phyloP scores from a whole-genome alignment of 139 green algal genomes.

The Dunaliella primolecta region DNA sequence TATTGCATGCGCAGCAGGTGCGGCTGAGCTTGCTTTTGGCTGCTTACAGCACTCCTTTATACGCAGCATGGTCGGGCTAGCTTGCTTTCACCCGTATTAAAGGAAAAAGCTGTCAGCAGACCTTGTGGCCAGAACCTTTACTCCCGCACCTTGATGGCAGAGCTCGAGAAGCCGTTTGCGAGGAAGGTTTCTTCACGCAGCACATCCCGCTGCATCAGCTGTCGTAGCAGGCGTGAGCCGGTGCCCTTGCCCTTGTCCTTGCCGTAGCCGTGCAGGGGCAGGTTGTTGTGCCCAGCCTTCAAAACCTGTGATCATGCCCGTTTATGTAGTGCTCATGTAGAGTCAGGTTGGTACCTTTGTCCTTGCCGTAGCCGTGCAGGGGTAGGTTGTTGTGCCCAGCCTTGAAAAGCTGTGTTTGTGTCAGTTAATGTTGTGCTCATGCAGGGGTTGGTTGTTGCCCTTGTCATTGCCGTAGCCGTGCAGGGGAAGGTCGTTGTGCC shows the following conservation, averaged over 20 bases:
- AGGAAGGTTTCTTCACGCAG: slow-evolving; percentile 39
- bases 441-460: slow-evolving; percentile 6
- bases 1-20: too few relatives aligned
- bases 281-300: slow-evolving; percentile 14
- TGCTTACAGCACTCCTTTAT: too few relatives aligned
- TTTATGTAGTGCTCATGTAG: too few relatives aligned
- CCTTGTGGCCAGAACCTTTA: too few relatives aligned
- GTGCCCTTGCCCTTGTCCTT: slow-evolving; percentile 14
- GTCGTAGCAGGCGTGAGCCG: slow-evolving; percentile 32
- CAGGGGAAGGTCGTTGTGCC: slow-evolving; percentile 18
- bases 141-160: slow-evolving; percentile 24
- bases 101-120: too few relatives aligned
- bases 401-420: slow-evolving; percentile 21
- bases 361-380: slow-evolving; percentile 28
- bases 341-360: not conserved
- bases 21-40: too few relatives aligned
- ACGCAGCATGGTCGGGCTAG: too few relatives aligned
- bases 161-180: slow-evolving; percentile 25
- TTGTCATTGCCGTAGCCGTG: slow-evolving; percentile 30
- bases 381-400: slow-evolving; percentile 18
- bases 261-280: slow-evolving; percentile 32
- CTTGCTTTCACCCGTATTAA: too few relatives aligned
- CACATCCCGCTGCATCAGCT: slow-evolving; percentile 32
- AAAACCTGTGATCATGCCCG: slow-evolving; percentile 36
- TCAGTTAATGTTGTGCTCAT: not conserved